Evolutionary conservation across 192 early-diverging fungal species (phyloP).

Genomic region (Cladochytrium replicatum): DNA sequence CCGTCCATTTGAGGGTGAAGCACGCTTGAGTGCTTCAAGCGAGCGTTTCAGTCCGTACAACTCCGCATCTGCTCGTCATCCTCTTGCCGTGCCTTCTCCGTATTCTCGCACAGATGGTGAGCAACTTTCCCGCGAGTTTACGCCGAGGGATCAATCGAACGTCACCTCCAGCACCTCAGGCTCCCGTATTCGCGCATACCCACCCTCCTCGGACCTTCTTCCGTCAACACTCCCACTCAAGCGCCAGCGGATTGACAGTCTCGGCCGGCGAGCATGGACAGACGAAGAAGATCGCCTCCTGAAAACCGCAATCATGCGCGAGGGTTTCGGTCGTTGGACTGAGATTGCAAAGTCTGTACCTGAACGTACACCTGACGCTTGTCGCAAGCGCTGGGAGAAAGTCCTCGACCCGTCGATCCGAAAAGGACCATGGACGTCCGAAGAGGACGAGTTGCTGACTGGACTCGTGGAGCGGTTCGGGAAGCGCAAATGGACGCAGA

Average conservation of each 20-base stretch:
- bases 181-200: too few relatives aligned
- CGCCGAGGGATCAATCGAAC: too few relatives aligned
- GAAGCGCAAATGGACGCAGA: background rate
- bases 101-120: too few relatives aligned
- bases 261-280: background rate
- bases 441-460: background rate
- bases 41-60: too few relatives aligned
- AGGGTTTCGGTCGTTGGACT: background rate
- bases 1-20: too few relatives aligned
- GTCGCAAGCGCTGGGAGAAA: background rate
- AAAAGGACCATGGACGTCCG: background rate
- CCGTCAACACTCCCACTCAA: too few relatives aligned
- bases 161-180: too few relatives aligned
- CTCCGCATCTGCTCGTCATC: too few relatives aligned
- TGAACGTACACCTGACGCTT: background rate
- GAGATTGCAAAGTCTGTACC: background rate
- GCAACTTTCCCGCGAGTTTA: too few relatives aligned
- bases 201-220: too few relatives aligned
- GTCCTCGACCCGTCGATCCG: background rate
- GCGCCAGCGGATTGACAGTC: background rate
- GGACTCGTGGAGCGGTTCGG: background rate
- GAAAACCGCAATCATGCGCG: background rate
- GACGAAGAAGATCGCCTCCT: background rate
- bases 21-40: too few relatives aligned
- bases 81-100: too few relatives aligned